A percentile compares a stretch with the other conserved stretches of the same genome.
phyloP scores from a whole-genome alignment of 2,329 filamentous ascomycete species.

The Coniochaeta pulveracea region DNA sequence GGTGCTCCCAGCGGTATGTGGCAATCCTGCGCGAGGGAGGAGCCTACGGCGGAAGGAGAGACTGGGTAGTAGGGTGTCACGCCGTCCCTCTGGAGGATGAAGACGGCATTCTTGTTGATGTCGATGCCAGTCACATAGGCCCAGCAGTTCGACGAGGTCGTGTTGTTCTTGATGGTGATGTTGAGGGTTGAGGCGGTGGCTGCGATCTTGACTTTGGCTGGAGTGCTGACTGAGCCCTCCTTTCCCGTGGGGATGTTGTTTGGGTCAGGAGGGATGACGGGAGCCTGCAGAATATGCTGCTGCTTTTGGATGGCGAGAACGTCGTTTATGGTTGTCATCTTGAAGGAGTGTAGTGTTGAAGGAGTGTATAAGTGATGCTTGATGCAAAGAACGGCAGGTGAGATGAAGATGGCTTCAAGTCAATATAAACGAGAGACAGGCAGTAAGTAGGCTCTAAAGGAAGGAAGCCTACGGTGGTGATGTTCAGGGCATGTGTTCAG shows the following conservation, averaged over 20 bases:
- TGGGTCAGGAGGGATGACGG: no score
- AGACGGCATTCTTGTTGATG: constrained; percentile 44
- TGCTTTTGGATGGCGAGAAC: constrained; percentile 14
- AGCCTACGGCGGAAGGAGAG: constrained; percentile 39
- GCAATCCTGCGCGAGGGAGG: constrained; percentile 43
- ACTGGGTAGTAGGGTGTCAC: constrained; percentile 51
- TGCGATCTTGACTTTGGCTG: not conserved
- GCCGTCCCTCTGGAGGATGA: constrained; percentile 56
- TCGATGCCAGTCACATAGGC: constrained; percentile 62
- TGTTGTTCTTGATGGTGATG: constrained; percentile 55
- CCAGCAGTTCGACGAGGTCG: constrained; percentile 46
- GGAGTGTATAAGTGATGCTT: constrained; percentile 1
- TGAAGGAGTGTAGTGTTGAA: not conserved
- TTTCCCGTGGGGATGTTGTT: no score
- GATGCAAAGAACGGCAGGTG: constrained; percentile 1
- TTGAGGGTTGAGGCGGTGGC: constrained; percentile 31
- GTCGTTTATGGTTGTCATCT: constrained; percentile 18
- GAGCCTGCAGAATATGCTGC: constrained; percentile 13
- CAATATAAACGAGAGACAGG: constrained; percentile 3
- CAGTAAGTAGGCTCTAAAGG: constrained; percentile 2
- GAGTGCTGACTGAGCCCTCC: not conserved
- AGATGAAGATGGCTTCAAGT: constrained; percentile 3
- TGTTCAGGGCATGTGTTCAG: constrained; percentile 2
- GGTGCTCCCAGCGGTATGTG: constrained; percentile 52
- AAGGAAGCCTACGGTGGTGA: constrained; percentile 3